Evolutionary conservation across 139 green algal genomes (phyloP), one percentile per base, ranked within the genome.

Genomic region (Volvox reticuliferus): DNA sequence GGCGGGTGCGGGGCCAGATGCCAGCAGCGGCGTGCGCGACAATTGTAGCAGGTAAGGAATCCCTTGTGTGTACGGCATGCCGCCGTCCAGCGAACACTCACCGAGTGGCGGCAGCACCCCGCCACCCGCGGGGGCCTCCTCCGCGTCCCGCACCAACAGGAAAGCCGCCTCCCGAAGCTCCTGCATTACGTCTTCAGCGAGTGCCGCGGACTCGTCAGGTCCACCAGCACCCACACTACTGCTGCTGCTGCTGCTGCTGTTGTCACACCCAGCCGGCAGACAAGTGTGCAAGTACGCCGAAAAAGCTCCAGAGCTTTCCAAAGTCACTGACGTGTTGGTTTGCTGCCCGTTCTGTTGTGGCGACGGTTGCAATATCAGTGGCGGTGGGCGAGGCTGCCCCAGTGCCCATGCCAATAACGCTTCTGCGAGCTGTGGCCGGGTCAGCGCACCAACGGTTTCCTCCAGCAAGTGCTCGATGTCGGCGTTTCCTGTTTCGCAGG

Each of bases 91-190:
- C 44, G 9, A 55, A 55, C 37, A 26, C 50, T n/a, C 68, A 89
- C 83, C 55, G 19, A 37, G 12, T 28, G 83, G 83, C 67, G 36
- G 68, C 83, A 80, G 85, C 68, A 37, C 85, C 55, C 79, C 79
- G 17, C 26, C 22, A 17, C 28, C 26, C 44, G 37, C 17, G 17
- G n/a, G 21, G 5, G 67, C 44, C 85, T 89, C 85, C 44, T 89
- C 85, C 37, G 85, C 85, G 20, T 89, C 85, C 37, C 85, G 85
- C 16, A 89, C 69, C 69, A 73, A 44, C 69, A 75, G 85, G 85
- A 82, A 89, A 6, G 85, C 85, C 24, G 85, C 85, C 26, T 89
- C 85, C 28, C 44, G 69, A 67, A 89, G 85, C 85, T 89, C 85
- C 69, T 28, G 21, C 36, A 82, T 0, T 24, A 89, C 85, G 0